Evolutionary conservation across 1,284 basidiomycete genomes (phyloP).

Genomic region (Flammula alnicola): DNA sequence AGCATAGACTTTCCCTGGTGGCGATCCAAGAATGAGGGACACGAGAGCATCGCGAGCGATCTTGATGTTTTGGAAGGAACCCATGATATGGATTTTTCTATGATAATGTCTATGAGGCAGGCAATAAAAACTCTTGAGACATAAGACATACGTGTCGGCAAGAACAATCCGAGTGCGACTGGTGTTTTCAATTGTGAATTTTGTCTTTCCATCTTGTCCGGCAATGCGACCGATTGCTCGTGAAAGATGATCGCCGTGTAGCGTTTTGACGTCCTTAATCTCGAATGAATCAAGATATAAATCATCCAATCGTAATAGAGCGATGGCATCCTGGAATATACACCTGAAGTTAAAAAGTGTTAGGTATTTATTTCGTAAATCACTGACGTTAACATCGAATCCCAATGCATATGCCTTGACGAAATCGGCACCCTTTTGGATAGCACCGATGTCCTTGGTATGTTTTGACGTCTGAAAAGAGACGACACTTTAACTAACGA

Average conservation of each 20-base stretch:
- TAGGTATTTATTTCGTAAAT: constrained; percentile 4
- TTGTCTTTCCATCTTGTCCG: constrained; percentile 97
- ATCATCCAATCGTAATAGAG: constrained; percentile 93
- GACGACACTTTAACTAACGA: background rate
- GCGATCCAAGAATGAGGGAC: constrained; percentile 92
- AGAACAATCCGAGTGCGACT: constrained; percentile 95
- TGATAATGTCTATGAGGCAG: constrained; percentile 9
- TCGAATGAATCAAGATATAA: constrained; percentile 98
- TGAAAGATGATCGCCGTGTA: constrained; percentile 95
- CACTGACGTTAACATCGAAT: constrained; percentile 87
- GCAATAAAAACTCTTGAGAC: constrained; percentile 4
- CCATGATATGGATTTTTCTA: constrained; percentile 93
- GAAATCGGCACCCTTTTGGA: constrained; percentile 99
- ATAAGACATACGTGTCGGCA: constrained; percentile 84
- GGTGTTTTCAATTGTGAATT: constrained; percentile 98
- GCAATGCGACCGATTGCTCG: constrained; percentile 98
- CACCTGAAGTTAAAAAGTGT: background rate
- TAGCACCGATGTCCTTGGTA: constrained; percentile 87
- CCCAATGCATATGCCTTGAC: constrained; percentile 95
- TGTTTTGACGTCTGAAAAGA: constrained; percentile 85
- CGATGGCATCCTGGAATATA: constrained; percentile 84
- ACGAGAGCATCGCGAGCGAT: constrained; percentile 96
- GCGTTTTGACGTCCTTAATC: constrained; percentile 98
- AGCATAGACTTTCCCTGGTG: constrained; percentile 96
- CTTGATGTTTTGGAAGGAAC: constrained; percentile 97